Base-by-base conservation (phyloP, 1,284 basidiomycete species). In the Caloboletus firmus region DNA sequence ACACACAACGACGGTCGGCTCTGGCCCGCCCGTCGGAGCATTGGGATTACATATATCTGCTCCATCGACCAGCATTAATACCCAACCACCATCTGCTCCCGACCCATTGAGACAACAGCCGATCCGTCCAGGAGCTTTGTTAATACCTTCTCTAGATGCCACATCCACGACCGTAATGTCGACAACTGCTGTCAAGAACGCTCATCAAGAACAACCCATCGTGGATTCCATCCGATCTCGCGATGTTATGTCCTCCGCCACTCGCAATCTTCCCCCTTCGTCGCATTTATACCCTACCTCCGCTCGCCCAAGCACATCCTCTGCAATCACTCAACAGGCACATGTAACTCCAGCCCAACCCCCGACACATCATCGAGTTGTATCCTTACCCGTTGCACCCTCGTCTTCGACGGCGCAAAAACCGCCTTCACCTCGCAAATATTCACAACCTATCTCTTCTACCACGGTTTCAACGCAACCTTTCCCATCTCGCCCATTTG, bases 381-480 rank as follows among this genome's bases (percentile, higher is more conserved):
- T 54, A 69, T 69, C 68, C 28, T 42, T 72, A 32, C 68, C 68
- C 24, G 39, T 42, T 17, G 36, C 61, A 43, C 22, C 62, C 2
- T 39, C 62, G 40, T 58, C 63, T 39, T 49, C 58, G 9, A 42
- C 56, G 7, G 49, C 20, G 10, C 67, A 58, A 49, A 68, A 55
- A 22, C 67, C 70, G 18, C 56, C 63, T 15, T 71, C 67, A 28
- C 71, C 67, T 35, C 68, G 61, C 44, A 69, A 69, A 54, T 50
- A 49, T 48, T 65, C 67, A 43, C 71, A 72, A 11, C 69, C 68
- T 43, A 62, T 72, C 3, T 17, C 57, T 40, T 44, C 60, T 20
- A 37, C 62, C 39, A 51, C 46, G 7, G 42, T 56, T 53, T 68
- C 71, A n/a, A 67, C 59, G 2, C 71, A 69, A 34, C 65, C 65